These are phyloP conservation scores for Helotiales sp. DNA, from an alignment of 2,329 filamentous ascomycete genomes.

Conservation along the genomic window DNA sequence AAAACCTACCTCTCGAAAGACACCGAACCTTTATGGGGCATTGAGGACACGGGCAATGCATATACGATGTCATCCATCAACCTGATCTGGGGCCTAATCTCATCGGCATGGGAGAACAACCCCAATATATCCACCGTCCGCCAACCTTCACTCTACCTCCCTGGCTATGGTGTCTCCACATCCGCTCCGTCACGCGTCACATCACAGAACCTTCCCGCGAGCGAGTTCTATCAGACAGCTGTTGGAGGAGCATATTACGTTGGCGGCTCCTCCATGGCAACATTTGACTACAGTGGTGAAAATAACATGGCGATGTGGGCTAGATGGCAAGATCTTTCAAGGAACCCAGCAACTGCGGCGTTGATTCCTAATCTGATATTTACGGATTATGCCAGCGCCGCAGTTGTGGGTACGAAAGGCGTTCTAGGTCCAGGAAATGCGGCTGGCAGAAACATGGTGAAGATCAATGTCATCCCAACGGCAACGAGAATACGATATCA, in stretches of 20 bases:
- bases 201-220: constrained; percentile 37
- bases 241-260: constrained; percentile 6
- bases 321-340: constrained; percentile 41
- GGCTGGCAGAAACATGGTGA: constrained; percentile 6
- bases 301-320: constrained; percentile 42
- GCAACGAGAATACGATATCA: constrained; percentile 35
- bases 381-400: constrained; percentile 45
- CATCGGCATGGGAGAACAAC: constrained; percentile 30
- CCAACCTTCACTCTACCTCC: constrained; percentile 21
- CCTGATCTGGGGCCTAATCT: constrained; percentile 44
- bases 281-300: constrained; percentile 37
- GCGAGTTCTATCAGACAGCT: constrained; percentile 33
- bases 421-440: constrained; percentile 20
- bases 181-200: neutral
- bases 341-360: constrained; percentile 28
- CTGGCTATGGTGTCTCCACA: constrained; percentile 6
- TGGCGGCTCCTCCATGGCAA: neutral
- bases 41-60: constrained; percentile 36
- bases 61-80: constrained; percentile 25
- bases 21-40: constrained; percentile 38
- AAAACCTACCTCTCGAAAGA: constrained; percentile 33
- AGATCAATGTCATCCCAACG: constrained; percentile 32
- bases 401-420: constrained; percentile 41
- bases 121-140: constrained; percentile 37
- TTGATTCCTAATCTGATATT: constrained; percentile 45